These are phyloP conservation scores for Coleophoma eucalyptorum DNA, from an alignment of 2,329 filamentous ascomycete species.

Conservation along the genomic window DNA sequence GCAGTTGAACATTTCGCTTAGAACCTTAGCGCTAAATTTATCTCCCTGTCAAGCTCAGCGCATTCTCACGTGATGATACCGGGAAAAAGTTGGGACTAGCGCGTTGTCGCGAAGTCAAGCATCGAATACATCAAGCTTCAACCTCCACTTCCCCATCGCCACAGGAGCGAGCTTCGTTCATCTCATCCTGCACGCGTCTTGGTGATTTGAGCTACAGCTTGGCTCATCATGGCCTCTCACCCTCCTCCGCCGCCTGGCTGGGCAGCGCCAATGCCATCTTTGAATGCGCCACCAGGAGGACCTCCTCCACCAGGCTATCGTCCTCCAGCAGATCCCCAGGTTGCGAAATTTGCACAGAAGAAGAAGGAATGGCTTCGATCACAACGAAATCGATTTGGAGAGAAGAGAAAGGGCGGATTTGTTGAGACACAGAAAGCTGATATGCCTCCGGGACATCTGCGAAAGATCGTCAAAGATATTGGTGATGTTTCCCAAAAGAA, in stretches of 20 bases:
- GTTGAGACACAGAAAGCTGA: slow-evolving; percentile 98
- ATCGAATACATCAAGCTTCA: too few species aligned
- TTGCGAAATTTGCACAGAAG: slow-evolving; percentile 96
- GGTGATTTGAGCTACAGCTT: slow-evolving; percentile 17
- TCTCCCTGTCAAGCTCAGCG: too few species aligned
- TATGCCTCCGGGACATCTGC: slow-evolving; percentile 96
- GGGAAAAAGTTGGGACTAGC: too few species aligned
- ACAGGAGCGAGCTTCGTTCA: slow-evolving; percentile 12
- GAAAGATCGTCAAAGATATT: slow-evolving; percentile 98
- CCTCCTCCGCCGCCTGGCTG: slow-evolving; percentile 68
- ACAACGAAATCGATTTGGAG: slow-evolving; percentile 89
- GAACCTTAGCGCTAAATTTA: neutral
- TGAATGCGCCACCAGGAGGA: slow-evolving; percentile 38
- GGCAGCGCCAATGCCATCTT: slow-evolving; percentile 47
- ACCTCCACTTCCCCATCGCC: slow-evolving; percentile 8
- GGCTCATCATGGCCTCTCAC: slow-evolving; percentile 51
- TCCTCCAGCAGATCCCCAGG: slow-evolving; percentile 74
- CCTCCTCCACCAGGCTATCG: slow-evolving; percentile 85
- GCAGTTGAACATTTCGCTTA: slow-evolving; percentile 13
- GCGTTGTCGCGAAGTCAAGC: too few species aligned
- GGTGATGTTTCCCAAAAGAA: slow-evolving; percentile 99
- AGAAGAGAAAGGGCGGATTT: slow-evolving; percentile 95
- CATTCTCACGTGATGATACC: neutral
- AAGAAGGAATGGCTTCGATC: slow-evolving; percentile 97
- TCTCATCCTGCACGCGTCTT: slow-evolving; percentile 3